Evolutionary conservation across 139 green algal species (phyloP).

Genomic region (Picocystis salinarum): DNA sequence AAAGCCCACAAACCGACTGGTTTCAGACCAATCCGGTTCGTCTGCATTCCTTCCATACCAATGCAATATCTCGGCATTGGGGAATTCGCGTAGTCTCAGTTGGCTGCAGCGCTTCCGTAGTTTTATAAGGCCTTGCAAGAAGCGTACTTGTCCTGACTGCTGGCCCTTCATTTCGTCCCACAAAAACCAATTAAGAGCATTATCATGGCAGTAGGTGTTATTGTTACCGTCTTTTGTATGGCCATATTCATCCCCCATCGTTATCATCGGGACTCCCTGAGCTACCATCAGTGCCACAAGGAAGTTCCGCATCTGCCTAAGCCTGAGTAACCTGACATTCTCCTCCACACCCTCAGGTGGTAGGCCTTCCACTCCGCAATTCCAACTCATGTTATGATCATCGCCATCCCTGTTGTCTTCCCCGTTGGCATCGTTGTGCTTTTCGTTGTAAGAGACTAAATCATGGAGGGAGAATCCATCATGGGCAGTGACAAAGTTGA

Average conservation of each 20-base stretch:
- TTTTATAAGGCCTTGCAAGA: not conserved
- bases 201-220: conserved; percentile 98
- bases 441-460: conserved; percentile 80
- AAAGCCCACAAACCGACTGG: conserved; percentile 62
- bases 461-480: conserved; percentile 93
- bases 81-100: conserved; percentile 15
- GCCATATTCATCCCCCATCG: conserved; percentile 91
- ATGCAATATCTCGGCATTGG: conserved; percentile 39
- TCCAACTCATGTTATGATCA: conserved; percentile 90
- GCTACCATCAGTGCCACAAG: conserved; percentile 62
- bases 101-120: conserved; percentile 14
- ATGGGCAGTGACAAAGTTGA: conserved; percentile 97
- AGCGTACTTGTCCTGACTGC: not conserved
- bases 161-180: conserved; percentile 39
- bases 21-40: conserved; percentile 76
- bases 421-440: conserved; percentile 86
- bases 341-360: not conserved
- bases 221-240: conserved; percentile 93
- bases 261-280: conserved; percentile 82
- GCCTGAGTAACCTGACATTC: not conserved
- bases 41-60: conserved; percentile 56
- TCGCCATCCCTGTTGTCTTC: conserved; percentile 79
- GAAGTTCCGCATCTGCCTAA: conserved; percentile 71
- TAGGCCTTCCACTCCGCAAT: conserved; percentile 80
- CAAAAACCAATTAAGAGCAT: conserved; percentile 66